Evolutionary conservation across 163 green algal species (phyloP), one percentile per base, ranked within the genome.

Genomic region (Chloroidium sp.): DNA sequence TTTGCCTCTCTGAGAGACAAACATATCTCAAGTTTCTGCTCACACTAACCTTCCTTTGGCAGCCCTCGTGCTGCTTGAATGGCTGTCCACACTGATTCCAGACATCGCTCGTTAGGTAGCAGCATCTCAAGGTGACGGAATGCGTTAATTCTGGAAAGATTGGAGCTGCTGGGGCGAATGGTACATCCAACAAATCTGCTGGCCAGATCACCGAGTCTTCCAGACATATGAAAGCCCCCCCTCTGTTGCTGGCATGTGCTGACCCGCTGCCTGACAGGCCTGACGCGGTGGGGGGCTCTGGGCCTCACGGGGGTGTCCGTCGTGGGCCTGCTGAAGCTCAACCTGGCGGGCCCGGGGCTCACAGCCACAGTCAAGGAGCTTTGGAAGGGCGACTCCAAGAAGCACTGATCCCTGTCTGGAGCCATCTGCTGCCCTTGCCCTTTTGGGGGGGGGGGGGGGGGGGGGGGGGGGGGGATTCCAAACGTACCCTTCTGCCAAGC

Each of bases 241-340:
- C 36, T 36, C 36, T 36, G 36, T 36, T 36, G 36, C 36, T 36
- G 36, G 36, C 36, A 36, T 36, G 36, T 36, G 36, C 36, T 36
- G 36, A 36, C 36, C 36, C 36, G 36, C 36, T 36, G 36, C 36
- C 36, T 36, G 36, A 10, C 77, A 87, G 83, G 83, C 10, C 69
- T 72, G 69, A 74, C 83, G 4, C 74, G 83, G 14, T 68, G 62
- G 4, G 88, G 83, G 62, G 79, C 88, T 10, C 87, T 93, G 59
- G 89, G 76, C 57, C 79, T 82, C 3, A 88, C 82, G 0, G 36
- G 87, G 12, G 72, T 92, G 2, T 84, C 85, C 0, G 88, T 90
- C 62, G 12, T 90, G 13, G 89, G 89, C 59, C 81, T 93, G 59
- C 86, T 88, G 76, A 93, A 91, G 86, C 79, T 93, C 14, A 93